Evolutionary conservation across 2,329 filamentous ascomycete genomes (phyloP), one percentile per base, ranked within the genome.

Genomic region (Penicillium brasilianum): DNA sequence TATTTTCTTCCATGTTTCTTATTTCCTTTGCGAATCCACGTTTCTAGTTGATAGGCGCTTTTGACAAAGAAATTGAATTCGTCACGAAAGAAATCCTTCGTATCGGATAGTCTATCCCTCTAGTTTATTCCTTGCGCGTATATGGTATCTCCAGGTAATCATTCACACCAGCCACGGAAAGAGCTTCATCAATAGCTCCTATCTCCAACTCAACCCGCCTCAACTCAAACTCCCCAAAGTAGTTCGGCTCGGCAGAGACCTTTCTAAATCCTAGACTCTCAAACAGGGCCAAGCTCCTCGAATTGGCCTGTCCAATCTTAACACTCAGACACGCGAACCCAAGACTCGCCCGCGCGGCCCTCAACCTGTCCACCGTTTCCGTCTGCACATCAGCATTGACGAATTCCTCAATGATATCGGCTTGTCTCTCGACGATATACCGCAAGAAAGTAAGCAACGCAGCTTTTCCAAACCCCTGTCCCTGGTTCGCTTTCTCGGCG

Each of bases 141-240:
- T 83, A 83, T 30, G 11, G 18, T 39, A 78, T 34, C 68, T 82
- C 77, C 34, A 37, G 60, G 72, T 79, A 83, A 0, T 65, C 75
- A 13, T 65, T 62, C 39, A 81, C 64, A 9, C 69, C 74, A 67
- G 68, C 77, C 59, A 25, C 68, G 44, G 64, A 60, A 60, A 80
- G 64, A 57, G 71, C 60, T 49, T 57, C 63, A 48, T 69, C 63
- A 39, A 77, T 66, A 43, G 62, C 67, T 34, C 64, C 68, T 9
- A 68, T 41, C 18, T 63, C 61, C 58, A 80, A 62, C 30, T 74
- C 71, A 49, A 59, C 65, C 58, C 75, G 75, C 57, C 83, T 74
- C 67, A 90, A 70, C 75, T 91, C 88, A 62, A 88, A 77, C 74
- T 91, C 88, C 0, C 87, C 87, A 79, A 91, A 91, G 74, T 86